Evolutionary conservation across 2,329 filamentous ascomycete species (phyloP).

Genomic region (Pseudodiploospora longispora): DNA sequence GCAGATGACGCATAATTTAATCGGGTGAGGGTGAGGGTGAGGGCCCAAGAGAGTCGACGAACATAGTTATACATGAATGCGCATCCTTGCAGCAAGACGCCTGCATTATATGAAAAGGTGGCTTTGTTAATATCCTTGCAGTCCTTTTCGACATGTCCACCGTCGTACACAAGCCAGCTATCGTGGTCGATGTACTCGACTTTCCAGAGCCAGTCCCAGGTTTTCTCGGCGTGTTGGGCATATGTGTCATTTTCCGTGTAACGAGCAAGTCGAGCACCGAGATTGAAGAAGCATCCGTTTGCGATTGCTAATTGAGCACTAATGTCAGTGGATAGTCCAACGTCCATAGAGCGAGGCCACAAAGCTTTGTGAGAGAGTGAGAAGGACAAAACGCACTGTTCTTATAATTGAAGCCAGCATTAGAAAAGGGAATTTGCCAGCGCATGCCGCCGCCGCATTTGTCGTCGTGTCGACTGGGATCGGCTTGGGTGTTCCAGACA

Average conservation of each 20-base stretch:
- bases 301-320: conserved; percentile 38
- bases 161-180: conserved; percentile 56
- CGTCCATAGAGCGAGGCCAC: too few species aligned
- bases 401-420: conserved; percentile 71
- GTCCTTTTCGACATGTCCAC: conserved; percentile 47
- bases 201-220: conserved; percentile 52
- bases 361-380: neutral
- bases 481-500: conserved; percentile 56
- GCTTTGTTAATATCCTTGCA: conserved; percentile 54
- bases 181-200: conserved; percentile 52
- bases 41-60: conserved; percentile 15
- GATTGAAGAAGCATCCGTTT: conserved; percentile 56
- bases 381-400: conserved; percentile 36
- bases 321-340: neutral
- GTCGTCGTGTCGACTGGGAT: conserved; percentile 53
- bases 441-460: conserved; percentile 62
- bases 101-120: conserved; percentile 62
- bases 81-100: conserved; percentile 51
- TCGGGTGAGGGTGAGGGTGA: neutral
- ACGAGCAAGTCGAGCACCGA: conserved; percentile 60
- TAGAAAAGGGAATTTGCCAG: conserved; percentile 71
- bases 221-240: conserved; percentile 50
- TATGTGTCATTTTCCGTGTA: conserved; percentile 63
- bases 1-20: neutral
- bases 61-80: conserved; percentile 63